Evolutionary conservation across 768 basidiomycete species (phyloP), one percentile per base, ranked within the genome.

Genomic region (Cystofilobasidium capitatum): DNA sequence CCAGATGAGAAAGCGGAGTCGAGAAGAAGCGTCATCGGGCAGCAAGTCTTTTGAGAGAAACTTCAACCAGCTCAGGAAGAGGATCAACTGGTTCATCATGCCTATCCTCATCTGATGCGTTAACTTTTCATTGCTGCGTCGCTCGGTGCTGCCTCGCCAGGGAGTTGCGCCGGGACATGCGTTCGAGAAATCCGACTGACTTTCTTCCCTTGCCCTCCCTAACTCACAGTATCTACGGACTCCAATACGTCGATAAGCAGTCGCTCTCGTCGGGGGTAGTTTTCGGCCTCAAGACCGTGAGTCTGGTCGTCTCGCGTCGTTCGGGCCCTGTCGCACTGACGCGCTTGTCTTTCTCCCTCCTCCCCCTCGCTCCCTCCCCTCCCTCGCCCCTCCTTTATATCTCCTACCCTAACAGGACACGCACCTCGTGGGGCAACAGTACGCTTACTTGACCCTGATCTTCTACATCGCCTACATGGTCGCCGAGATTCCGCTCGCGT

Each of bases 381-480:
- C n/a, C 20, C n/a, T 35, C 33, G 14, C 36, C 1, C 26, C 14
- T 12, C 33, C 33, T 1, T 20, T 0, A 1, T 37, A 10, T 31
- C 26, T 59, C 9, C 24, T 40, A 16, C n/a, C 16, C n/a, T 31
- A 33, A 26, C 29, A 14, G 16, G 70, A 71, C 29, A 71, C 70
- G 2, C 26, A 64, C 5, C 37, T 71, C 7, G 57, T 57, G 3
- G 66, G 62, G 6, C 55, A 68, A 20, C 54, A 71, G 37, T 71
- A 71, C 44, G 37, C 70, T 22, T 33, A 40, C 4, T 60, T 71
- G 16, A 68, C 58, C 20, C 62, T 65, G 13, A 64, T 51, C 24
- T 71, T 71, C 66, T 71, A 71, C 47, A 16, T 64, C 16, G 66
- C 62, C 12, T 71, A 70, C 49, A 58, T 66, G 37, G 64, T 40